Percentiles rank a stretch among this genome's conserved stretches.
Evolutionary conservation across 2,329 filamentous ascomycete genomes (phyloP).

Genomic region (Pseudogymnoascus sp.): DNA sequence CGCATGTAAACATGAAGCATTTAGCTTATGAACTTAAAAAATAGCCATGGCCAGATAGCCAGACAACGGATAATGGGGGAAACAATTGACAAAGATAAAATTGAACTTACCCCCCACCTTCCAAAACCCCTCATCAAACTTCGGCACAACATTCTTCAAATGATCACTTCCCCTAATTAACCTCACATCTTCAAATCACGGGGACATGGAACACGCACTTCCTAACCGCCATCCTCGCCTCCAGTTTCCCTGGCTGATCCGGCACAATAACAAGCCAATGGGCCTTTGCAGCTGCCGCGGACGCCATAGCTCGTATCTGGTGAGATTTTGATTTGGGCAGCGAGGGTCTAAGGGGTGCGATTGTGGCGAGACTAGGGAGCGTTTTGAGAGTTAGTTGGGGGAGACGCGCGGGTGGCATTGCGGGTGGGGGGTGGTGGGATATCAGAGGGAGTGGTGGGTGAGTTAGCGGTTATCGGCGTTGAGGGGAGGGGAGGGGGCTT

Average conservation of each 20-base stretch:
- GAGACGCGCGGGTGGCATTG: conserved; percentile 5
- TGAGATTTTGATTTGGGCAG: background rate
- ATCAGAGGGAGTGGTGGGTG: background rate
- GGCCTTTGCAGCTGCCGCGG: conserved; percentile 31
- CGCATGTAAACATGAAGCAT: background rate
- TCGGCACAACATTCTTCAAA: conserved; percentile 39
- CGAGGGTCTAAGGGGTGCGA: background rate
- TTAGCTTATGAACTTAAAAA: background rate
- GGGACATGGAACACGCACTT: conserved; percentile 35
- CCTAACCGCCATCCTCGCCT: conserved; percentile 54
- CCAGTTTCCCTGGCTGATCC: conserved; percentile 51
- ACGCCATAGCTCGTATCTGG: conserved; percentile 9
- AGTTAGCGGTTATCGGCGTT: background rate
- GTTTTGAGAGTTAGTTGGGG: conserved; percentile 3
- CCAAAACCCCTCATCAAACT: conserved; percentile 45
- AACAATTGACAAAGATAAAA: background rate
- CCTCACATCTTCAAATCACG: background rate
- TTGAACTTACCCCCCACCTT: conserved; percentile 54
- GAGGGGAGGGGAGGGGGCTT: background rate
- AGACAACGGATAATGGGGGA: background rate
- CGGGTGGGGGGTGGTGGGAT: background rate
- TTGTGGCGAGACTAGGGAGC: background rate
- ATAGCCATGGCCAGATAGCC: background rate
- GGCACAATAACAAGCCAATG: conserved; percentile 65
- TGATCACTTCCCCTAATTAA: conserved; percentile 19